Conservation (phyloP, 352 stramenopile species). For the Pythium apleroticum region DNA sequence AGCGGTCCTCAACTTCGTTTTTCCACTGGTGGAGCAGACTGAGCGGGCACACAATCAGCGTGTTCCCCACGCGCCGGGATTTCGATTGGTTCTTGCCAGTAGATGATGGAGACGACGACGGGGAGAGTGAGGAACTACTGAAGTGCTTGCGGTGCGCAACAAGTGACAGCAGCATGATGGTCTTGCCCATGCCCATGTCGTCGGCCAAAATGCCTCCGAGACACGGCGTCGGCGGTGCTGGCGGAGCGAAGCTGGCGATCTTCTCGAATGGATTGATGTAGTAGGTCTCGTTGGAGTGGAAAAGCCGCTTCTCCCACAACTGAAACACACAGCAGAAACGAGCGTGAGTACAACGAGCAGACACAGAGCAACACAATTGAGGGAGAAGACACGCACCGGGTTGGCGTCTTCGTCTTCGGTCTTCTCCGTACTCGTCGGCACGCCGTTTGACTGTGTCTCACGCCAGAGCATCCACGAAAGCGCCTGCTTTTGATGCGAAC, state of each 20-base stretch:
- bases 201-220: conserved; percentile 87
- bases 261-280: conserved; percentile 87
- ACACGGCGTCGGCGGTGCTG: conserved; percentile 53
- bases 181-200: conserved; percentile 92
- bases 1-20: conserved; percentile 73
- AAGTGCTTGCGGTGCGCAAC: conserved; percentile 59
- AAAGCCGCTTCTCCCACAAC: conserved; percentile 74
- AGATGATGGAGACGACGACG: neutral
- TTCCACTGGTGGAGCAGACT: conserved; percentile 90
- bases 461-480: conserved; percentile 88
- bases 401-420: conserved; percentile 23
- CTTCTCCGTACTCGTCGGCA: conserved; percentile 6
- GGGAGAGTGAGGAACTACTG: conserved; percentile 11
- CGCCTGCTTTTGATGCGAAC: conserved; percentile 81
- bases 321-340: conserved; percentile 18
- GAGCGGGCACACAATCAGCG: conserved; percentile 84
- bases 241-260: conserved; percentile 58
- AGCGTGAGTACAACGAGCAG: neutral
- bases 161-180: conserved; percentile 77
- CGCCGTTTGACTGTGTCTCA: conserved; percentile 40
- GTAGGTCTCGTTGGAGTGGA: conserved; percentile 49
- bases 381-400: conserved; percentile 4
- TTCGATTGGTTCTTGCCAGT: neutral
- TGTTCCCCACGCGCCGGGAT: conserved; percentile 34
- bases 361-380: neutral